Base-by-base conservation (phyloP, 106 monocot genomes). In the Agapanthus africanus region DNA sequence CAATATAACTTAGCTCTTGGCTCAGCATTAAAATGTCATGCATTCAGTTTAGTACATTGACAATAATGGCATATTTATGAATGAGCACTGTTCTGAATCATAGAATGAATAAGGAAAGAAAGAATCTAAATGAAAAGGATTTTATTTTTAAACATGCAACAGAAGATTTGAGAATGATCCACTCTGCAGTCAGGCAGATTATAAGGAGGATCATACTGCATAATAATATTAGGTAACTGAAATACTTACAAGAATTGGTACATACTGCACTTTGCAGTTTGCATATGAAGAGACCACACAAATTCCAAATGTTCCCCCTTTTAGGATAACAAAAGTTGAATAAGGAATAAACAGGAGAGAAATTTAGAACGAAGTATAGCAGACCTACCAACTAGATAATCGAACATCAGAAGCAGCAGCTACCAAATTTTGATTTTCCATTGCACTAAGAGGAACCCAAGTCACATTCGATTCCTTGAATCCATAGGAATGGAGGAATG, bases 381-480 rank as follows among this genome's bases (percentile, higher is more conserved):
- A 35, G 26, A 35, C 56, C 39, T 37, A 70, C 70, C 54, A 70
- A 70, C 56, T 91, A 65, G 76, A 70, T 21, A 95, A 68, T 25
- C 73, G 88, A 44, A 32, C 8, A 81, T 88, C 82, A 69, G 91
- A 80, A 59, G 86, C 47, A 65, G 70, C 19, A 59, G 59, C 40
- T 7, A 91, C 66, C 62, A 95, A 77, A 77, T 95, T 95, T 62
- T 95, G 84, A 79, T 95, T 91, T 41, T 81, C 85, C 42, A 91
- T 82, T 18, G 78, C 83, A 75, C 95, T 95, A 13, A 91, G 61
- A 44, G 95, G 95, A 74, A 95, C 63, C 95, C 95, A 95, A 11
- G 75, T 57, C 25, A 91, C 15, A 54, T 40, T 38, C 36, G 79
- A 80, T 59, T 89, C 95, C 74, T 88, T 95, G 46, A 91, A 95